Conservation (phyloP, 1,139 yeast species). For the Blastobotrys capitulatus region DNA sequence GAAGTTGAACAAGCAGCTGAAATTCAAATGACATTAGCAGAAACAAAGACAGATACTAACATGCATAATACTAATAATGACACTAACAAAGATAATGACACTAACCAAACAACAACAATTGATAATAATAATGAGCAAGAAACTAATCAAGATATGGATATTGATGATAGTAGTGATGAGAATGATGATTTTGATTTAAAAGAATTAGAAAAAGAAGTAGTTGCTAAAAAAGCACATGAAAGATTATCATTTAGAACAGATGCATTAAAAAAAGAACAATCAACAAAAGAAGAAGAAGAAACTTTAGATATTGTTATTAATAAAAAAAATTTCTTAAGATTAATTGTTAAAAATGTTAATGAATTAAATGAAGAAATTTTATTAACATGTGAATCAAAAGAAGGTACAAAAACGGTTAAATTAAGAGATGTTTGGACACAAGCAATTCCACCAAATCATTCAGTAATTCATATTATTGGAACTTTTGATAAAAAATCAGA, state of each 20-base stretch:
- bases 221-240: neutral
- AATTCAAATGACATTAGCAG: neutral
- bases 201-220: constrained; percentile 4
- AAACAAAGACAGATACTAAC: neutral
- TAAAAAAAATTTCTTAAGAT: constrained; percentile 5
- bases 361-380: neutral
- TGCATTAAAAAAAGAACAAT: neutral
- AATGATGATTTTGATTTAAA: constrained; percentile 9
- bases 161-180: neutral
- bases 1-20: constrained; percentile 7
- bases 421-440: constrained; percentile 27
- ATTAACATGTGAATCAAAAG: neutral
- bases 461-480: constrained; percentile 37
- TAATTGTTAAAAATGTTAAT: constrained; percentile 3
- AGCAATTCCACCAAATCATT: constrained; percentile 23
- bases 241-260: constrained; percentile 4
- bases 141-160: neutral
- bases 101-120: neutral
- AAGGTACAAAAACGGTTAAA: constrained; percentile 11
- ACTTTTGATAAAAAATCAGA: constrained; percentile 15
- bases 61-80: neutral
- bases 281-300: neutral
- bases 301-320: constrained; percentile 1
- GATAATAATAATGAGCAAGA: neutral
- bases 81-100: neutral